A percentile compares a stretch with the other conserved stretches of the same genome.
phyloP scores from a whole-genome alignment of 331 rosid genomes.

The Dryas integrifolia region DNA sequence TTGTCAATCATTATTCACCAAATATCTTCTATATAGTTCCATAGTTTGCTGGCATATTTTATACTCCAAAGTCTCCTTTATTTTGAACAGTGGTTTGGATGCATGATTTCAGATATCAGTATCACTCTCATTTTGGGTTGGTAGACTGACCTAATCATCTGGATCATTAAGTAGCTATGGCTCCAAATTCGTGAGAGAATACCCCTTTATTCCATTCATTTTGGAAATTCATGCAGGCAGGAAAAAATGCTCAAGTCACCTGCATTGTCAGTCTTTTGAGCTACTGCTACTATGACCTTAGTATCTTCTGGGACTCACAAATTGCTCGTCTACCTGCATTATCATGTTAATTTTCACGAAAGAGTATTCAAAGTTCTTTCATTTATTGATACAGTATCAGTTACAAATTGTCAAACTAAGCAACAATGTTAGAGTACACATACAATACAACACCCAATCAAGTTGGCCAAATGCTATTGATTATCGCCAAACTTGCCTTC shows the following conservation, averaged over 20 bases:
- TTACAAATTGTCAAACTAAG: neutral
- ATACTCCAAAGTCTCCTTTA: neutral
- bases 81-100: neutral
- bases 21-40: neutral
- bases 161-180: neutral
- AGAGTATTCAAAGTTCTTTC: neutral
- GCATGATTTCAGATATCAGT: neutral
- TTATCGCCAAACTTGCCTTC: constrained; percentile 6
- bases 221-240: neutral
- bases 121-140: neutral
- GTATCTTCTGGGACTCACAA: neutral
- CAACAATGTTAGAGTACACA: neutral
- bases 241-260: too few species aligned
- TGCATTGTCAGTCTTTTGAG: neutral
- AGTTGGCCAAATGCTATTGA: constrained; percentile 5
- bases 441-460: constrained; percentile 13
- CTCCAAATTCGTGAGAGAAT: neutral
- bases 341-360: neutral
- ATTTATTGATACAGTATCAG: neutral
- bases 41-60: neutral
- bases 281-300: neutral
- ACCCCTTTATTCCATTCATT: neutral
- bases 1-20: neutral
- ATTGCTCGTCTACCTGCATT: neutral
- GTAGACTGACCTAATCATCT: neutral